Evolutionary conservation across 192 early-diverging fungal genomes (phyloP).

Genomic region (Coemansia sp.): DNA sequence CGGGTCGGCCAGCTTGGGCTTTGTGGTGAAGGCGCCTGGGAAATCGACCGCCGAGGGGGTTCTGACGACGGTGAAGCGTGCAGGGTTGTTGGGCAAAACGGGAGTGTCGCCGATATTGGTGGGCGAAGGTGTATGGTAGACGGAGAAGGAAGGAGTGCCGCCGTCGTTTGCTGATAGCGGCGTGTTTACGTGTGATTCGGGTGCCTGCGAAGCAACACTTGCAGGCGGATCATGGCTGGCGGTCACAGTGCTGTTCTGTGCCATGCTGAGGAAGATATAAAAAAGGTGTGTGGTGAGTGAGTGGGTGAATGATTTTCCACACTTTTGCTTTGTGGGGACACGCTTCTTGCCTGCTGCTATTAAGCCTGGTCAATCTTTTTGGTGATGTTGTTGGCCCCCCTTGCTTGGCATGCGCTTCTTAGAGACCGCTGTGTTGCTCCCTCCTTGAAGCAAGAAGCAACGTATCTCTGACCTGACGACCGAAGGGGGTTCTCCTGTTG

Average conservation of each 20-base stretch:
- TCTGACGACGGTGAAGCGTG: conserved; percentile 11
- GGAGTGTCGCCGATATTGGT: background rate
- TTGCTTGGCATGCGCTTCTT: too few species aligned
- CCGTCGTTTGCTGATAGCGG: background rate
- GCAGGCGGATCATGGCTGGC: background rate
- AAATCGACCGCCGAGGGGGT: conserved; percentile 43
- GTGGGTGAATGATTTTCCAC: background rate
- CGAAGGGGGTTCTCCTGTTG: too few species aligned
- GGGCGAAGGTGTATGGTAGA: background rate
- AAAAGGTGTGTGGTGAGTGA: too few species aligned
- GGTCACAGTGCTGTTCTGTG: background rate
- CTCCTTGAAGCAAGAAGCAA: too few species aligned
- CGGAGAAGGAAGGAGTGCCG: conserved; percentile 8
- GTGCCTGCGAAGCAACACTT: background rate
- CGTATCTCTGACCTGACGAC: too few species aligned
- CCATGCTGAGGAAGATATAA: background rate
- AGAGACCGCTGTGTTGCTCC: too few species aligned
- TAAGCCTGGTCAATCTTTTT: too few species aligned
- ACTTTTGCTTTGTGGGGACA: background rate
- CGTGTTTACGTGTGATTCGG: background rate
- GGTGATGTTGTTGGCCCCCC: too few species aligned
- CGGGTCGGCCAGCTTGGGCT: conserved; percentile 15
- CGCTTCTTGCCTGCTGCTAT: too few species aligned
- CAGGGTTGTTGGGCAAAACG: background rate
- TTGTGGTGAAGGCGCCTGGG: conserved; percentile 45